Evolutionary conservation across 768 basidiomycete genomes (phyloP), one percentile per base, ranked within the genome.

Genomic region (Leccinum subtestaceum): DNA sequence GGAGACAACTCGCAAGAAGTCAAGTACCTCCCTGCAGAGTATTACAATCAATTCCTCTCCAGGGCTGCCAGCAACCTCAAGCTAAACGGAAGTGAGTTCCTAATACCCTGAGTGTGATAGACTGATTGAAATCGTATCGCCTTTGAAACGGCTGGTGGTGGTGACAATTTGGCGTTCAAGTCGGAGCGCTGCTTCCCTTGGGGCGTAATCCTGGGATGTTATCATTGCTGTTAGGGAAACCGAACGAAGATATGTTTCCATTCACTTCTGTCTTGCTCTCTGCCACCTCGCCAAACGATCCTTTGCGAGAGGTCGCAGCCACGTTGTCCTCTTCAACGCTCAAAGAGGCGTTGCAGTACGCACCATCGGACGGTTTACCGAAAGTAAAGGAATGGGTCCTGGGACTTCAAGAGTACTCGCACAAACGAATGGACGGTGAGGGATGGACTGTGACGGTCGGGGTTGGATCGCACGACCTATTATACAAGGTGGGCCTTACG

Each of bases 381-480:
- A 75, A 74, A 13, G 74, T 93, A 4, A 65, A 80, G 10, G 77
- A 83, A 27, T 91, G 88, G 88, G 63, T 90, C 5, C 72, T 77
- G 50, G 81, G 81, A 8, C 74, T 96, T 45, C 90, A 94, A 71
- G 83, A 81, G 63, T 2, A 78, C 85, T 58, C 83, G 47, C 92
- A 96, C 66, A 81, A 82, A 4, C 76, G 90, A 31, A 76, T 77
- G 52, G 67, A 67, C 32, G 81, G 76, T 0, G 81, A 81, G 61
- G 85, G 84, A 5, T 96, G 93, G 92, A 74, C 77, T 29, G 68
- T 91, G 7, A 84, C 82, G 48, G 76, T 94, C 12, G 90, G 91
- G 0, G 77, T 80, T 38, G 92, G 93, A 25, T 89, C 88, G 43
- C 93, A 94, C 73, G 92, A 95, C 76, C 68, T 91, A 64, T 81